phyloP scores from a whole-genome alignment of 2,329 filamentous ascomycete genomes.

The Pseudocercospora fuligena region DNA sequence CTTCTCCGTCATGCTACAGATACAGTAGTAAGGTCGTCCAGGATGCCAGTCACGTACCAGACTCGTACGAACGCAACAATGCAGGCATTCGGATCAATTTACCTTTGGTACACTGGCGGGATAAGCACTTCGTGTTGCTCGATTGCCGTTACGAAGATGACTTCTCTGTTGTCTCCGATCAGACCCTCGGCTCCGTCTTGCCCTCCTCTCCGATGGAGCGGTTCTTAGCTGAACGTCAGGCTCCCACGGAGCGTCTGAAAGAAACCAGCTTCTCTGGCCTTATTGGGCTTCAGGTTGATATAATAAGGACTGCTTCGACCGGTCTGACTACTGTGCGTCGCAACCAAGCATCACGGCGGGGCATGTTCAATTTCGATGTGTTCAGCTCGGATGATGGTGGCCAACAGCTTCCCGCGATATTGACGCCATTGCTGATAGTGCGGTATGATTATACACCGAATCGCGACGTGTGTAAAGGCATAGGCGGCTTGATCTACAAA shows the following conservation, averaged over 20 bases:
- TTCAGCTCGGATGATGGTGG: no score
- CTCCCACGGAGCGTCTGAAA: no score
- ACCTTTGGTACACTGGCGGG: neutral
- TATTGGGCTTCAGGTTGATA: neutral
- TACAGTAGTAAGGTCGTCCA: neutral
- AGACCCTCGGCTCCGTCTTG: no score
- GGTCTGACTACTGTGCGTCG: neutral
- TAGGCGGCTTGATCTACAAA: no score
- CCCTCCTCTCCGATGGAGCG: no score
- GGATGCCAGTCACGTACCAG: neutral
- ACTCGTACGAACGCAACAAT: constrained; percentile 4
- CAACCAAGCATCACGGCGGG: neutral
- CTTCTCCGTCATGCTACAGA: neutral
- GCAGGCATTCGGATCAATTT: neutral
- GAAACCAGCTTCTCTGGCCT: neutral
- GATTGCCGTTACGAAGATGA: neutral
- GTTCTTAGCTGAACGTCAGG: no score
- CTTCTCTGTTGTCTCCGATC: no score
- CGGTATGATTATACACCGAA: no score
- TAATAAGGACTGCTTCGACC: neutral
- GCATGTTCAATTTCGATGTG: no score
- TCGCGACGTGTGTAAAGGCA: no score
- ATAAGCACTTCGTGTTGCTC: neutral
- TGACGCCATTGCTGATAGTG: no score
- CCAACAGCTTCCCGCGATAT: no score